Evolutionary conservation across 2,329 filamentous ascomycete genomes (phyloP).

Genomic region (Allantophomopsis cytisporea): DNA sequence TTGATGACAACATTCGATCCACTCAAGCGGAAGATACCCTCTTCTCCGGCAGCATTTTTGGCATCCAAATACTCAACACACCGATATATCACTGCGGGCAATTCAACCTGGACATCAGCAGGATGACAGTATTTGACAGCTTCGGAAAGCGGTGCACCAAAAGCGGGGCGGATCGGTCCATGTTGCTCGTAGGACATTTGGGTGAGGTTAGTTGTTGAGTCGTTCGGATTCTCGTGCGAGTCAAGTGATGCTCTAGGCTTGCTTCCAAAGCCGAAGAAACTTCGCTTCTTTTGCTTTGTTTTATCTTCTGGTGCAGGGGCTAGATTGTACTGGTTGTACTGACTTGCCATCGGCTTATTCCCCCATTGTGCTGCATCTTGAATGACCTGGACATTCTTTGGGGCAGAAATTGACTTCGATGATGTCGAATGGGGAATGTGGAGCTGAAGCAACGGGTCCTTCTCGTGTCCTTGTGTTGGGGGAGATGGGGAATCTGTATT

Average conservation of each 20-base stretch:
- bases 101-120: constrained; percentile 53
- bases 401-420: constrained; percentile 60
- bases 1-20: constrained; percentile 96
- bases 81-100: constrained; percentile 89
- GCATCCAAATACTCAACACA: constrained; percentile 86
- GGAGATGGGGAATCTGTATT: constrained; percentile 16
- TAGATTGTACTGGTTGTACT: constrained; percentile 23
- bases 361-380: constrained; percentile 77
- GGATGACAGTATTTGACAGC: constrained; percentile 74
- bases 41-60: constrained; percentile 71
- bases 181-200: constrained; percentile 26
- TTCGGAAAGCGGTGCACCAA: constrained; percentile 74
- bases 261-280: constrained; percentile 58
- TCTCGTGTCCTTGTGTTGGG: constrained; percentile 13
- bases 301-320: constrained; percentile 55
- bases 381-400: constrained; percentile 74
- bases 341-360: constrained; percentile 36
- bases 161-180: constrained; percentile 55
- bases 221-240: constrained; percentile 36
- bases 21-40: constrained; percentile 92
- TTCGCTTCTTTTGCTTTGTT: constrained; percentile 60
- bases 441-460: constrained; percentile 12
- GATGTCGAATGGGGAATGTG: constrained; percentile 6
- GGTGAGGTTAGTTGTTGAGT: constrained; percentile 27
- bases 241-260: constrained; percentile 46